Evolutionary conservation across 1,284 basidiomycete genomes (phyloP).

Genomic region (Pseudozyma tsukubaensis): DNA sequence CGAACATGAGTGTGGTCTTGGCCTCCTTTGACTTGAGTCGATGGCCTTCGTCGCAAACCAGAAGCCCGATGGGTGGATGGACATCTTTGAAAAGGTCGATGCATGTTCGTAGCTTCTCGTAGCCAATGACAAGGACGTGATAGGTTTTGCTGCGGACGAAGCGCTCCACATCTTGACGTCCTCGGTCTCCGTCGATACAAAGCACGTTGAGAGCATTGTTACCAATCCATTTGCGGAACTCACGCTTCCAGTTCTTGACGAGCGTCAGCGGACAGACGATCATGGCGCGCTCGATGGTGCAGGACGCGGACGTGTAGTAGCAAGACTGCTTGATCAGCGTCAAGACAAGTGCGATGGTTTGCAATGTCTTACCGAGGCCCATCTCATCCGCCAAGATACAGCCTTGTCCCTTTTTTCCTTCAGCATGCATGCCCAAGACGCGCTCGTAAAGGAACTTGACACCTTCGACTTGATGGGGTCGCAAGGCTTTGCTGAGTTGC

Average conservation of each 20-base stretch:
- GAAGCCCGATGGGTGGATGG: slow-evolving; percentile 84
- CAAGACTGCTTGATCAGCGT: slow-evolving; percentile 63
- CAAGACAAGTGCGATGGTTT: slow-evolving; percentile 64
- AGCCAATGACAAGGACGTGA: slow-evolving; percentile 91
- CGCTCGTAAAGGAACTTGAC: slow-evolving; percentile 98
- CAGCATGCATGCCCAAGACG: slow-evolving; percentile 89
- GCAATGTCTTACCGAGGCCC: slow-evolving; percentile 73
- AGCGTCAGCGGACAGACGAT: slow-evolving; percentile 95
- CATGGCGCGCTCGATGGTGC: slow-evolving; percentile 60
- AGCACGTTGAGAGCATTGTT: slow-evolving; percentile 82
- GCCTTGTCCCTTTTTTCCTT: slow-evolving; percentile 80
- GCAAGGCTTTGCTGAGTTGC: slow-evolving; percentile 82
- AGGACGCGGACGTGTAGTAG: slow-evolving; percentile 58
- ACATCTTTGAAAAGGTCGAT: slow-evolving; percentile 55
- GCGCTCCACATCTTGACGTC: slow-evolving; percentile 52
- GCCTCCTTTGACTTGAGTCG: slow-evolving; percentile 90
- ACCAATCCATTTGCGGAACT: slow-evolving; percentile 88
- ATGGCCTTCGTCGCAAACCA: slow-evolving; percentile 98
- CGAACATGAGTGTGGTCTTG: slow-evolving; percentile 91
- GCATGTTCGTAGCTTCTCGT: slow-evolving; percentile 81
- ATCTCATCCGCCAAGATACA: slow-evolving; percentile 99
- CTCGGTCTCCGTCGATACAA: slow-evolving; percentile 74
- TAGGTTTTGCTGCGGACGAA: slow-evolving; percentile 72
- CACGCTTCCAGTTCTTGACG: slow-evolving; percentile 94
- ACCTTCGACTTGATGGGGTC: slow-evolving; percentile 97